These are phyloP conservation scores for Leishmania lainsoni DNA, from an alignment of 208 protist genomes.

Conservation along the genomic window DNA sequence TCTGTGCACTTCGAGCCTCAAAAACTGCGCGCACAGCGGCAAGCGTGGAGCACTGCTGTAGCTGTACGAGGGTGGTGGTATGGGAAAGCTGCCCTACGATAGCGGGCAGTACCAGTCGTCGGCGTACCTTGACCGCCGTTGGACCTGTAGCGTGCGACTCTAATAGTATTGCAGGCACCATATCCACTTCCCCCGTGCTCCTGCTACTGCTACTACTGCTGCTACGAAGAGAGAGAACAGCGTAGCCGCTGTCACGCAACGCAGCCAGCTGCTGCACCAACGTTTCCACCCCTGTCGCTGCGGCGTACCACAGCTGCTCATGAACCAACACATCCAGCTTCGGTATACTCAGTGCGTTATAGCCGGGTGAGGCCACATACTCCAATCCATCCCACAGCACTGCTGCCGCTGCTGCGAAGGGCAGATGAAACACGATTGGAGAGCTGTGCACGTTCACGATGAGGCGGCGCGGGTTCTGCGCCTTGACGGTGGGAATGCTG, in stretches of 20 bases:
- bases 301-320: slow-evolving; percentile 13
- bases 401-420: slow-evolving; percentile 34
- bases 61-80: slow-evolving; percentile 13
- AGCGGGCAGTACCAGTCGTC: slow-evolving; percentile 23
- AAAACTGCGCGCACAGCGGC: slow-evolving; percentile 16
- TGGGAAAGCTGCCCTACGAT: slow-evolving; percentile 11
- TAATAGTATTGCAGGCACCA: slow-evolving; percentile 17
- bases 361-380: slow-evolving; percentile 22
- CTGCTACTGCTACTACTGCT: background rate
- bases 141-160: slow-evolving; percentile 22
- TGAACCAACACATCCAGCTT: slow-evolving; percentile 31
- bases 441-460: slow-evolving; percentile 34
- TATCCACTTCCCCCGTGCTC: background rate
- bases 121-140: slow-evolving; percentile 12
- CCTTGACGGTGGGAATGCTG: background rate
- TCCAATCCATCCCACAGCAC: slow-evolving; percentile 51
- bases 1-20: slow-evolving; percentile 15
- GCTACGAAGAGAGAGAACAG: slow-evolving; percentile 21
- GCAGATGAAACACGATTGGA: slow-evolving; percentile 42
- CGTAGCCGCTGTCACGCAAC: slow-evolving; percentile 22
- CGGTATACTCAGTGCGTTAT: slow-evolving; percentile 25
- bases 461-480: slow-evolving; percentile 22
- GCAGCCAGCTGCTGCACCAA: slow-evolving; percentile 6
- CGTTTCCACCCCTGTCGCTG: background rate
- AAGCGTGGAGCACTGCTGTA: slow-evolving; percentile 19